Evolutionary conservation across 164 flowering plant species (phyloP), one percentile per base, ranked within the genome.

Genomic region (Chloranthus sessilifolius): DNA sequence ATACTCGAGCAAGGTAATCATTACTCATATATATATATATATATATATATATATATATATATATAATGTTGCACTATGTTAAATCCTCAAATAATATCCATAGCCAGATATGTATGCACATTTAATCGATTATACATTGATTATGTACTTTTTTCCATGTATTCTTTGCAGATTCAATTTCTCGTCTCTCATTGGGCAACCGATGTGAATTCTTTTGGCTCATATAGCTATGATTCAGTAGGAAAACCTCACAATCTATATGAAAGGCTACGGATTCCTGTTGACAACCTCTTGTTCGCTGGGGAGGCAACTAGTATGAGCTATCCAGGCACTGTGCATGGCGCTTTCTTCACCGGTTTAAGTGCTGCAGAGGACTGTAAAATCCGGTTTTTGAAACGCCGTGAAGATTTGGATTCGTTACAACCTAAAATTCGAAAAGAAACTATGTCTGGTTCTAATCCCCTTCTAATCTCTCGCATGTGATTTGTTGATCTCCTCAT

Each of bases 311-410:
- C 96, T 7, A 89, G 95, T 52, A 11, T 50, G 31, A 66, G 47
- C 50, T 84, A 71, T 62, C 91, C 91, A 9, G 97, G 99, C 6
- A 83, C 96, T 2, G 96, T 89, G 25, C 99, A 89, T 37, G 99
- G 97, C 14, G 99, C 99, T 29, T 94, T 56, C 72, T 78, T 92
- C 1, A 89, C 97, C 7, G 99, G 97, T 9, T 26, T 80, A 55
- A 74, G 85, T 91, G 99, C 96, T 39, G 96, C 96, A 7, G 96
- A 94, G 61, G 96, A 83, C 58, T 94, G 97, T 71, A 71, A 86
- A 67, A 85, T 81, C 92, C 95, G 86, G 10, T 85, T 85, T 35
- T 58, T 84, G 58, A 95, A 85, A 72, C 74, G 85, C 0, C 76
- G 81, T 35, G 92, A 88, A 10, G 89, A 83, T 57, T 12, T 81